Evolutionary conservation across 2,329 filamentous ascomycete species (phyloP).

Genomic region (Clonostachys chloroleuca): DNA sequence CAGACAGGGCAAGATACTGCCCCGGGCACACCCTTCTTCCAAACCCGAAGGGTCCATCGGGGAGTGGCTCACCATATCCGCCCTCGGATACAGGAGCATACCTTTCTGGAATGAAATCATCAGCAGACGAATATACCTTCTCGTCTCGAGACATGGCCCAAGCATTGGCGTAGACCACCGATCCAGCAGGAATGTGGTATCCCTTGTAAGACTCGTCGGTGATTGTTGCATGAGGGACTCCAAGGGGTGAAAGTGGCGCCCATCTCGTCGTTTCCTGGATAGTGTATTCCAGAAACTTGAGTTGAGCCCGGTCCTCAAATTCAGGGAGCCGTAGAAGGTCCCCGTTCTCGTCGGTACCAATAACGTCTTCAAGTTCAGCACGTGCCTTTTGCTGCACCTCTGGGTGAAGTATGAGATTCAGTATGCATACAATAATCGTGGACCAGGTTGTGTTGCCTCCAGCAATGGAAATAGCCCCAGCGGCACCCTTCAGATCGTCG

Average conservation of each 20-base stretch:
- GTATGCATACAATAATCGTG: slow-evolving; percentile 36
- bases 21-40: slow-evolving; percentile 46
- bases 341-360: slow-evolving; percentile 22
- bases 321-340: slow-evolving; percentile 28
- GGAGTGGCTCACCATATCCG: slow-evolving; percentile 37
- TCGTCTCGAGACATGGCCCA: slow-evolving; percentile 36
- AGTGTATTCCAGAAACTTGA: slow-evolving; percentile 39
- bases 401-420: slow-evolving; percentile 35
- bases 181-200: slow-evolving; percentile 52
- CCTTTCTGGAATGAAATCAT: slow-evolving; percentile 1
- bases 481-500: slow-evolving; percentile 43
- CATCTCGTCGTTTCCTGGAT: slow-evolving; percentile 40
- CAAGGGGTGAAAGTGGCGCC: slow-evolving; percentile 39
- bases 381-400: slow-evolving; percentile 40
- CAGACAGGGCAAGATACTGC: slow-evolving; percentile 40
- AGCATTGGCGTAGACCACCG: slow-evolving; percentile 34
- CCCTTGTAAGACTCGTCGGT: slow-evolving; percentile 53
- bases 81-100: slow-evolving; percentile 15
- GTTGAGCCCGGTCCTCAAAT: slow-evolving; percentile 33
- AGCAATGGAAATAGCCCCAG: slow-evolving; percentile 40
- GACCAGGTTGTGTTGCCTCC: slow-evolving; percentile 40
- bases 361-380: slow-evolving; percentile 37
- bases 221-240: slow-evolving; percentile 49
- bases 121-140: background rate
- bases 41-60: slow-evolving; percentile 45